Base-by-base conservation (phyloP, 257 asterid genomes). In the Fraxinus pennsylvanica region DNA sequence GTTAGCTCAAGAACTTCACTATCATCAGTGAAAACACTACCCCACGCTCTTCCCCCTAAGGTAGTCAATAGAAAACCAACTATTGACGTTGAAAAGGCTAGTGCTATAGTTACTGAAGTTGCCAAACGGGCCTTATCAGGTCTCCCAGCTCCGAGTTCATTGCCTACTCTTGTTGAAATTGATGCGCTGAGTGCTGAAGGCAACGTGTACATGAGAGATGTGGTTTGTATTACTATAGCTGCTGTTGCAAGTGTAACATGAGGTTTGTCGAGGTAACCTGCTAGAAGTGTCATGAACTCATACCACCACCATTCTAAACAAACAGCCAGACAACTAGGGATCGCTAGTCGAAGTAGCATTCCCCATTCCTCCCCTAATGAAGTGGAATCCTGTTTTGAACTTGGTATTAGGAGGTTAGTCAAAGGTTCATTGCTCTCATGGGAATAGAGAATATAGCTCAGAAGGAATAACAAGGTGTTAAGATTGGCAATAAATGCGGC, bases 251-350 rank as follows among this genome's bases (percentile, higher is more conserved):
- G 94, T 21, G 96, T 90, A 43, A 88, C 91, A 25, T 87, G 95
- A 79, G 97, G 97, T 69, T 84, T 90, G 77, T 85, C 76, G 67
- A 94, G 97, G 85, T 94, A 92, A 57, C 99, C 99, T 0, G 97
- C 89, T 73, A 91, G 82, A 74, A 94, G 85, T 59, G 95, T 94
- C 99, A 94, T 94, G 81, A 94, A 76, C 78, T 92, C 97, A 39
- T 94, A 94, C 99, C 99, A 94, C 99, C 99, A 94, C 99, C 99
- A 94, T 78, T 94, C 99, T 79, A 94, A 73, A 75, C 99, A 94
- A 65, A 92, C 95, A 7, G 94, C 91, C 1, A 92, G 82, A 87
- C 99, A 92, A 68, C 96, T 92, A 3, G 96, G 94, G 72, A 87
- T 73, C 38, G 97, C 89, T 50, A 94, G 89, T 41, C 88, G 82